A percentile compares a stretch with the other conserved stretches of the same genome.
Evolutionary conservation across 768 basidiomycete genomes (phyloP).

Genomic region (Rhizopogon vesiculosus): DNA sequence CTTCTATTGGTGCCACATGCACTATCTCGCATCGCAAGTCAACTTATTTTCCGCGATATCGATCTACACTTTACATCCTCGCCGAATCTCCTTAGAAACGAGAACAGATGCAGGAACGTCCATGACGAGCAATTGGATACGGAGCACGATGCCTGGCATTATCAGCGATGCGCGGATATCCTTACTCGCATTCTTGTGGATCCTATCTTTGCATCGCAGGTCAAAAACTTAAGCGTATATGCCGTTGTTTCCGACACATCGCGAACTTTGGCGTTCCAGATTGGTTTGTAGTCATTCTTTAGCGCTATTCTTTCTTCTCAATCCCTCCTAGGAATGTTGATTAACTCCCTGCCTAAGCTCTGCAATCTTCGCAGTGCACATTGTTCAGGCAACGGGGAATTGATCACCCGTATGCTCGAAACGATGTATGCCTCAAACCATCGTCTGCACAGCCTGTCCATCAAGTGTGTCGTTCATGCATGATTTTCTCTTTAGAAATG

Average conservation of each 20-base stretch:
- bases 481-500: not conserved
- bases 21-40: conserved; percentile 64
- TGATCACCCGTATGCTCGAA: conserved; percentile 46
- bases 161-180: conserved; percentile 67
- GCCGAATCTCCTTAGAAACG: conserved; percentile 18
- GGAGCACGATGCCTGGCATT: conserved; percentile 46
- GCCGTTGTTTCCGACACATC: conserved; percentile 44
- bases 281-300: conserved; percentile 34
- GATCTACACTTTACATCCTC: conserved; percentile 55
- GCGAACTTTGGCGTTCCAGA: conserved; percentile 58
- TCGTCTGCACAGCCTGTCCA: conserved; percentile 50
- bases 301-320: not conserved
- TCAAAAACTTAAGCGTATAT: conserved; percentile 29
- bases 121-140: conserved; percentile 12
- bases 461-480: conserved; percentile 35
- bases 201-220: conserved; percentile 50
- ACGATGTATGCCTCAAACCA: conserved; percentile 49
- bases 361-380: conserved; percentile 55
- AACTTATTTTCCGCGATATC: conserved; percentile 55
- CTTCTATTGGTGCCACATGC: conserved; percentile 61
- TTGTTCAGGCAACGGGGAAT: conserved; percentile 52
- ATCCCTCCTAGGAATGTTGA: conserved; percentile 50
- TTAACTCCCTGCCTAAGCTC: conserved; percentile 63
- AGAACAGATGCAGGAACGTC: not conserved
- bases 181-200: conserved; percentile 63